Evolutionary conservation across 2,329 filamentous ascomycete genomes (phyloP).

Genomic region (Pezicula radicicola): DNA sequence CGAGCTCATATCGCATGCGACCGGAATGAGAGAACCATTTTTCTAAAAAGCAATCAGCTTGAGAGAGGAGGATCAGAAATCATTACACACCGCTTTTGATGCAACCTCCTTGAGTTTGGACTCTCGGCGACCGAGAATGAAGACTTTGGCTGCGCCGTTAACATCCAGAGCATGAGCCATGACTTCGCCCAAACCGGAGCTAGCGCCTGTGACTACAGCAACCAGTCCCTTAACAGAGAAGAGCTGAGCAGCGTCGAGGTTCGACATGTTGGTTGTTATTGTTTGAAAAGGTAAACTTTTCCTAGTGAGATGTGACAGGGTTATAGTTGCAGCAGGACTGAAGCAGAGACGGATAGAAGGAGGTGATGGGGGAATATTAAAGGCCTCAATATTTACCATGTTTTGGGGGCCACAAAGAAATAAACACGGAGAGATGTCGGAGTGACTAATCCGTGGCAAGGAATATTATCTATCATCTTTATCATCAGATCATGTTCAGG

Average conservation of each 20-base stretch:
- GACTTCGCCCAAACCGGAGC: slow-evolving; percentile 21
- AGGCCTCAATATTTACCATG: too few relatives aligned
- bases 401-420: too few relatives aligned
- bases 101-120: slow-evolving; percentile 44
- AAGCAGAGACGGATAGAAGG: not conserved
- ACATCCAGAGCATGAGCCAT: slow-evolving; percentile 48
- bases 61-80: not conserved
- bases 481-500: not conserved
- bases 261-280: not conserved
- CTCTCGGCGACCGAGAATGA: slow-evolving; percentile 51
- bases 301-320: not conserved
- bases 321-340: not conserved
- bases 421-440: not conserved
- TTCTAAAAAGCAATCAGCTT: not conserved
- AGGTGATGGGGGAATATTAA: too few relatives aligned
- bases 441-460: not conserved
- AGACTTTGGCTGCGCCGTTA: slow-evolving; percentile 52
- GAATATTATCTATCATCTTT: too few relatives aligned
- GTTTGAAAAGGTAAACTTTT: not conserved
- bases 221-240: slow-evolving; percentile 55
- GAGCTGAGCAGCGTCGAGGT: slow-evolving; percentile 24
- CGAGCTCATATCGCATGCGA: slow-evolving; percentile 56
- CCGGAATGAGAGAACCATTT: slow-evolving; percentile 21
- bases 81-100: slow-evolving; percentile 7
- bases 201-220: slow-evolving; percentile 55